phyloP scores from a whole-genome alignment of 768 basidiomycete genomes.

The Boletales sp. region DNA sequence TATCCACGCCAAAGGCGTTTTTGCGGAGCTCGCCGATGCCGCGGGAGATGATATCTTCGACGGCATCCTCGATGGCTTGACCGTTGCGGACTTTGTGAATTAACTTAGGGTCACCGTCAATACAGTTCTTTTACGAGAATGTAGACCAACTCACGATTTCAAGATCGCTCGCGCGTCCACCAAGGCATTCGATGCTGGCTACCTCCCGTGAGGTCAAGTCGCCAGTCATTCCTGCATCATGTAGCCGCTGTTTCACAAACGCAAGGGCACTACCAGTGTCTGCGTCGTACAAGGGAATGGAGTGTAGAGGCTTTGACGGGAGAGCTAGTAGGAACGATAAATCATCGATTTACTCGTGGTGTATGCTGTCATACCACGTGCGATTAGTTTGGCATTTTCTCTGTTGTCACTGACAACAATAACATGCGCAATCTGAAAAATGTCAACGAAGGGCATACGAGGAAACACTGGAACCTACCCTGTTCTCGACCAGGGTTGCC shows the following conservation, averaged over 20 bases:
- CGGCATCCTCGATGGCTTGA: conserved; percentile 68
- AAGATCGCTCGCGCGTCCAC: conserved; percentile 88
- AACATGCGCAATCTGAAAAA: conserved; percentile 80
- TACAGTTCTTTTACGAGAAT: not conserved
- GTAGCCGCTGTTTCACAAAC: conserved; percentile 78
- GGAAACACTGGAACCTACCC: conserved; percentile 38
- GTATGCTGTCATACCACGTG: conserved; percentile 53
- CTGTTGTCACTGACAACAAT: conserved; percentile 87
- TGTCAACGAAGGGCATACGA: not conserved
- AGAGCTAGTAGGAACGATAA: conserved; percentile 49
- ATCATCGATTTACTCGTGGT: not conserved
- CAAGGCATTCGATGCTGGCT: conserved; percentile 66
- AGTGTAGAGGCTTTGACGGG: conserved; percentile 76
- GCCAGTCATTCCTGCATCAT: conserved; percentile 49
- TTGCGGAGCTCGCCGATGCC: conserved; percentile 84
- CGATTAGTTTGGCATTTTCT: conserved; percentile 80
- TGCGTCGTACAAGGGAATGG: conserved; percentile 82
- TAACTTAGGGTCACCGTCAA: conserved; percentile 42
- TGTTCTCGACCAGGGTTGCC: conserved; percentile 74
- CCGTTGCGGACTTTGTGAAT: conserved; percentile 83
- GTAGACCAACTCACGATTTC: conserved; percentile 56
- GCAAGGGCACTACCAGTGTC: conserved; percentile 73
- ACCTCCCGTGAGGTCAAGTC: conserved; percentile 55
- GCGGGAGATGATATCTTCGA: conserved; percentile 84
- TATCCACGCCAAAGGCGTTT: conserved; percentile 89